Evolutionary conservation across 1,139 yeast genomes (phyloP), one percentile per base, ranked within the genome.

Genomic region (Blastobotrys persicus): DNA sequence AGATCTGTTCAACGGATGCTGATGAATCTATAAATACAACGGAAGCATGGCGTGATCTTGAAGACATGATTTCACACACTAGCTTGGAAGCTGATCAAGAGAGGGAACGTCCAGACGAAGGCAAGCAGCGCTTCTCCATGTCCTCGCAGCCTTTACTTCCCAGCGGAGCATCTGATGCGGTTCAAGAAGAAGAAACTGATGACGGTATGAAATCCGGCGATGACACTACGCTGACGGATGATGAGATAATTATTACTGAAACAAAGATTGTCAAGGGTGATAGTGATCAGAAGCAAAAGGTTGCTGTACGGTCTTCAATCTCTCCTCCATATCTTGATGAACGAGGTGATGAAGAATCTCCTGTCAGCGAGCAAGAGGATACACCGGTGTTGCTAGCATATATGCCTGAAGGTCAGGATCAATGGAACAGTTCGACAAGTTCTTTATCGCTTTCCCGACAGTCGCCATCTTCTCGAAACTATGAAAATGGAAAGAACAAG

Each of bases 341-440:
- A 28, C 52, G 42, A 14, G 41, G 39, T n/a, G 57, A 50, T 13
- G 53, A 50, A n/a, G 59, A 54, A 7, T 56, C 60, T 13, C 59
- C 59, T 9, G 49, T 47, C 13, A 51, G 58, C 4, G 61, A 58
- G 43, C 53, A 50, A 20, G 53, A 51, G 5, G 60, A 55, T 41
- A 51, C 56, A 20, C 57, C 51, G 6, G 51, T 47, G 39, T 46
- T 45, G 18, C 39, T 50, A 37, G 48, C 48, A 2, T 31, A 26
- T 18, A 42, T 43, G 39, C 42, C 35, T 3, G 46, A 32, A 12
- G 44, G 33, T 20, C 39, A 32, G 38, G 38, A 47, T 31, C 39
- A 19, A 34, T 43, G 47, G 46, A 42, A 33, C 32, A 46, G 48
- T 19, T 46, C 52, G n/a, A 31, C 52, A 4, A 46, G 50, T 26